These are phyloP conservation scores for Rubia yunnanensis DNA, from an alignment of 257 asterid genomes.

Conservation along the genomic window DNA sequence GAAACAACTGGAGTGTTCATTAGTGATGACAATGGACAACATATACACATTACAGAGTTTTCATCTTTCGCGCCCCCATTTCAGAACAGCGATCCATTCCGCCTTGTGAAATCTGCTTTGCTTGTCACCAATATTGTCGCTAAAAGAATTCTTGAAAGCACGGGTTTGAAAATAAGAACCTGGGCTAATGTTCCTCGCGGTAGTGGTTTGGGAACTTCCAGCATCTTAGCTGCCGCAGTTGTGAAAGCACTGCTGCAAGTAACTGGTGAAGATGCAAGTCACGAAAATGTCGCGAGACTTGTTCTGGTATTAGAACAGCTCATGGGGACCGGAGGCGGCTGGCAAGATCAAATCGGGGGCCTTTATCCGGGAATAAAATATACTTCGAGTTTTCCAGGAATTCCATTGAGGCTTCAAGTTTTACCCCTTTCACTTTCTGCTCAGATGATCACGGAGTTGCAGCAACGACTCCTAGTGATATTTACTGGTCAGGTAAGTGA, in stretches of 20 bases:
- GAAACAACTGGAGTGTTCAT: slow-evolving; percentile 38
- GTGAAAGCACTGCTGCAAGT: slow-evolving; percentile 84
- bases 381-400: slow-evolving; percentile 81
- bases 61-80: slow-evolving; percentile 71
- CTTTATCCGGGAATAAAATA: slow-evolving; percentile 89
- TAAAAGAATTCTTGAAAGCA: slow-evolving; percentile 29
- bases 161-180: slow-evolving; percentile 65
- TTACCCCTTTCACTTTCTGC: slow-evolving; percentile 72
- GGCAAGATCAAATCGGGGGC: slow-evolving; percentile 99
- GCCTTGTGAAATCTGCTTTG: slow-evolving; percentile 88
- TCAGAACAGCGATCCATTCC: slow-evolving; percentile 63
- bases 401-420: slow-evolving; percentile 79
- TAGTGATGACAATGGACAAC: slow-evolving; percentile 58
- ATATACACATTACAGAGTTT: slow-evolving; percentile 33
- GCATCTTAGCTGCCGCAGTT: slow-evolving; percentile 92
- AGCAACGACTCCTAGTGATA: slow-evolving; percentile 75
- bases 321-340: slow-evolving; percentile 98
- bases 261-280: slow-evolving; percentile 63
- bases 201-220: slow-evolving; percentile 96
- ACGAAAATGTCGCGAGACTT: slow-evolving; percentile 78
- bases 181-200: slow-evolving; percentile 99
- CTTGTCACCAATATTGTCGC: slow-evolving; percentile 53
- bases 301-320: slow-evolving; percentile 86
- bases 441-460: slow-evolving; percentile 53
- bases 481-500: slow-evolving; percentile 79